A percentile compares a stretch with the other conserved stretches of the same genome.
These are phyloP conservation scores for Phragmites australis DNA, from an alignment of 176 grass and related monocot genomes.

Conservation along the genomic window DNA sequence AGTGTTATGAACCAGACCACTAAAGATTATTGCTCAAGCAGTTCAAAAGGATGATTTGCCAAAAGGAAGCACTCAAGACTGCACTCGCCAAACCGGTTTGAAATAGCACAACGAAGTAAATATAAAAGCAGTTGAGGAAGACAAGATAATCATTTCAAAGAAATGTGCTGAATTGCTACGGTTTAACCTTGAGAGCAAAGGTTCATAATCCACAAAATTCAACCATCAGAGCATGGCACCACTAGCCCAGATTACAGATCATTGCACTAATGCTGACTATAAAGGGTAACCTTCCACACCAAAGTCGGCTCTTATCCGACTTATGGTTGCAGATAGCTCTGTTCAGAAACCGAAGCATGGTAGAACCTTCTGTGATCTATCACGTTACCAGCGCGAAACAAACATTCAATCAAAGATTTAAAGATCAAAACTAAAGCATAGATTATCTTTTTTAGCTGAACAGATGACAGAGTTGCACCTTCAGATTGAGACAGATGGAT, in stretches of 20 bases:
- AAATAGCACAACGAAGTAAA: not conserved
- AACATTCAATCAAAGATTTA: not conserved
- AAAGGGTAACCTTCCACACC: not conserved
- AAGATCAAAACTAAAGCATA: no score
- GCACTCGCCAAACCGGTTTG: not conserved
- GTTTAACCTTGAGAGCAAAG: not conserved
- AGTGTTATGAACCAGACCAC: not conserved
- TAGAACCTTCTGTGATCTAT: not conserved
- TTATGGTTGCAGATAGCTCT: not conserved
- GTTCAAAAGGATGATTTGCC: not conserved
- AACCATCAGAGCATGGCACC: not conserved
- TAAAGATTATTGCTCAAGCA: slow-evolving; percentile 23
- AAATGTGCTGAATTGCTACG: not conserved
- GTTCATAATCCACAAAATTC: not conserved
- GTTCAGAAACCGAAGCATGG: not conserved
- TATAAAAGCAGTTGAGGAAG: not conserved
- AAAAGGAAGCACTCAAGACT: slow-evolving; percentile 11
- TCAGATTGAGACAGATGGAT: not conserved
- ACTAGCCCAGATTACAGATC: not conserved
- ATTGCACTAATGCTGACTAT: not conserved
- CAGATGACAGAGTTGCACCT: not conserved
- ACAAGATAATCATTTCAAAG: not conserved
- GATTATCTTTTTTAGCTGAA: not conserved
- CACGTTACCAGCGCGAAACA: not conserved
- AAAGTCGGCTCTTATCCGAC: not conserved